These are phyloP conservation scores for Aspergillus awamori DNA, from an alignment of 2,329 filamentous ascomycete species.

Conservation along the genomic window DNA sequence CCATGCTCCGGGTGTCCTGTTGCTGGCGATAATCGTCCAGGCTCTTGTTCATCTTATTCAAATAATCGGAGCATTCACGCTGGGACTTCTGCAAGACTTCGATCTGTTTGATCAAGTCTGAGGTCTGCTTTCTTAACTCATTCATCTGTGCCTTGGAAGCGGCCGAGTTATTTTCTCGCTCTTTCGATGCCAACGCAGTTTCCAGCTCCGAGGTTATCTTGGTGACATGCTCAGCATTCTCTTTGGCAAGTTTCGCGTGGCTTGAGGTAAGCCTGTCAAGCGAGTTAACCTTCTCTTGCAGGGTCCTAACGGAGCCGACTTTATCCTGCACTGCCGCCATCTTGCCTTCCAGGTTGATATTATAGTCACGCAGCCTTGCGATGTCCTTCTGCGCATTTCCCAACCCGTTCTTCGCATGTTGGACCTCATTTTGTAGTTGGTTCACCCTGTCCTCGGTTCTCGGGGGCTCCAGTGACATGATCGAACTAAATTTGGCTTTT, in stretches of 20 bases:
- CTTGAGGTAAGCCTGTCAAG: constrained; percentile 1
- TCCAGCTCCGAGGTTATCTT: neutral
- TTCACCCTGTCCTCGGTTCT: constrained; percentile 16
- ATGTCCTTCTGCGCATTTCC: neutral
- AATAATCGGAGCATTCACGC: neutral
- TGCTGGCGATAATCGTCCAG: neutral
- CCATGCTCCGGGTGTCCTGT: neutral
- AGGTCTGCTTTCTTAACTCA: neutral
- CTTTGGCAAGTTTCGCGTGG: neutral
- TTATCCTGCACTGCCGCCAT: constrained; percentile 8
- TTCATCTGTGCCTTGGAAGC: neutral
- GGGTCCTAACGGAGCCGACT: neutral
- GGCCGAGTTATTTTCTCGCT: neutral
- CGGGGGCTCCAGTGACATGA: neutral
- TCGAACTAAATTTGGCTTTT: constrained; percentile 13
- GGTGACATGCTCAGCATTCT: neutral
- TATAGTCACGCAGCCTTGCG: neutral
- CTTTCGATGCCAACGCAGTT: constrained; percentile 6
- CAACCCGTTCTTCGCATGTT: neutral
- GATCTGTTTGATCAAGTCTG: neutral
- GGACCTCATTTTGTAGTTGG: constrained; percentile 23
- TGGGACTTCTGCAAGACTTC: neutral
- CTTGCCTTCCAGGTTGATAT: constrained; percentile 5
- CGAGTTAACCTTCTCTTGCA: constrained; percentile 7
- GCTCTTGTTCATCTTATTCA: neutral